A percentile compares a stretch with the other conserved stretches of the same genome.
These are phyloP conservation scores for Capsicum chinense DNA, from an alignment of 257 asterid species.

Conservation along the genomic window DNA sequence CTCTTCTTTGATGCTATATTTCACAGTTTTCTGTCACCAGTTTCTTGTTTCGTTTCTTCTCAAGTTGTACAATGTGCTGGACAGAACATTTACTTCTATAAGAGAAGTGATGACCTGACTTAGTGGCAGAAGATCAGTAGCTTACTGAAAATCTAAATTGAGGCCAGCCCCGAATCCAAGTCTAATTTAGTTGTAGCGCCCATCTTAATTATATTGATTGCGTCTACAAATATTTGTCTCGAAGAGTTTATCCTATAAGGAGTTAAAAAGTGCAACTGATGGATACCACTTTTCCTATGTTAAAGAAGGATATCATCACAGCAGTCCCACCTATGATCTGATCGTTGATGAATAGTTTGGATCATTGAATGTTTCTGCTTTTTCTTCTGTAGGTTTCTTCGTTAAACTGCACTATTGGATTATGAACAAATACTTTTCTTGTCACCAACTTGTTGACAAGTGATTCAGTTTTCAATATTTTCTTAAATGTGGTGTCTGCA, in stretches of 20 bases:
- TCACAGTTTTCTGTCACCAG: slow-evolving; percentile 20
- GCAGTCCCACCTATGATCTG: background rate
- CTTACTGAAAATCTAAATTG: slow-evolving; percentile 1
- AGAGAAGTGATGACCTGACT: slow-evolving; percentile 20
- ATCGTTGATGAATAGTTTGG: slow-evolving; percentile 12
- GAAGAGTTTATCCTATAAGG: background rate
- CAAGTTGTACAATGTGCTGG: slow-evolving; percentile 19
- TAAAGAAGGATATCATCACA: background rate
- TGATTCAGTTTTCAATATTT: slow-evolving; percentile 22
- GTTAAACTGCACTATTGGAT: background rate
- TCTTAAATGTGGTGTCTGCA: background rate
- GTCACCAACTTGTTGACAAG: background rate
- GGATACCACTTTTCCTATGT: background rate
- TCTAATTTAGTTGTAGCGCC: background rate
- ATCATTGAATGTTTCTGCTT: slow-evolving; percentile 14
- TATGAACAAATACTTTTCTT: slow-evolving; percentile 10
- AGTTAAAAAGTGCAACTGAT: background rate
- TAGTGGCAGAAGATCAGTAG: background rate
- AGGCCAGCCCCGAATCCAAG: background rate
- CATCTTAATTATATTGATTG: background rate
- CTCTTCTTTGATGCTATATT: slow-evolving; percentile 16
- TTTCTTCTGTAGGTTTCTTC: background rate
- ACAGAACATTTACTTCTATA: slow-evolving; percentile 1
- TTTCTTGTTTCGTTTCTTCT: slow-evolving; percentile 21
- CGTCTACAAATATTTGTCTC: background rate